Evolutionary conservation across 2,329 filamentous ascomycete species (phyloP), one percentile per base, ranked within the genome.

Genomic region (Colletotrichum sp.): DNA sequence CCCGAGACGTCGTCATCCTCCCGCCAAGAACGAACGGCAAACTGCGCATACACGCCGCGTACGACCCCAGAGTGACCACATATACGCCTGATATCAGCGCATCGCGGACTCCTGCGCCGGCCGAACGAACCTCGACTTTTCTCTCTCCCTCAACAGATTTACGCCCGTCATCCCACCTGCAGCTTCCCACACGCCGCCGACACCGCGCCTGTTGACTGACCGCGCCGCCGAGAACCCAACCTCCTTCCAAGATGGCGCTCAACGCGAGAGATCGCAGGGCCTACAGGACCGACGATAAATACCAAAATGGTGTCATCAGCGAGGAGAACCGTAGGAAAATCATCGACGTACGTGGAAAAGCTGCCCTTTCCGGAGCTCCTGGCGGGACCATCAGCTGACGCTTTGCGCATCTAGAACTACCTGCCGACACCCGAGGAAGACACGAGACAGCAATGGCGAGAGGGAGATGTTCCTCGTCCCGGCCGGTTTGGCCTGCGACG

Each of bases 401-500:
- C 68, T 55, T 38, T 26, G 24, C 38, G 43, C 74, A 61, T n/a
- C 8, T 73, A 82, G 81, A 80, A 79, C 64, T 82, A 83, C 74
- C 79, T 83, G 28, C 75, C 74, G 36, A 65, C 69, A 43, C 55
- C 52, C 5, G 59, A 69, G 0, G 68, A 59, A 26, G 68, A 76
- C 36, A 18, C 66, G 56, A 68, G 56, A 52, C 56, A 21, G 21
- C 63, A 75, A 66, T 77, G 76, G 76, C 64, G 59, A 28, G 66
- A 77, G 21, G 69, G 74, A 7, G 48, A 80, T 66, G 78, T 81
- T 16, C 80, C 80, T 34, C 78, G 79, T 32, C 82, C 84, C 38
- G 87, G 87, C 24, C 86, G 86, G 62, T 84, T 92, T 21, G 91
- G 92, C 26, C 82, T 94, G 75, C 90, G 92, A 75, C 89, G 89